phyloP scores from a whole-genome alignment of 345 rosid genomes.

The Syzygium aromaticum region DNA sequence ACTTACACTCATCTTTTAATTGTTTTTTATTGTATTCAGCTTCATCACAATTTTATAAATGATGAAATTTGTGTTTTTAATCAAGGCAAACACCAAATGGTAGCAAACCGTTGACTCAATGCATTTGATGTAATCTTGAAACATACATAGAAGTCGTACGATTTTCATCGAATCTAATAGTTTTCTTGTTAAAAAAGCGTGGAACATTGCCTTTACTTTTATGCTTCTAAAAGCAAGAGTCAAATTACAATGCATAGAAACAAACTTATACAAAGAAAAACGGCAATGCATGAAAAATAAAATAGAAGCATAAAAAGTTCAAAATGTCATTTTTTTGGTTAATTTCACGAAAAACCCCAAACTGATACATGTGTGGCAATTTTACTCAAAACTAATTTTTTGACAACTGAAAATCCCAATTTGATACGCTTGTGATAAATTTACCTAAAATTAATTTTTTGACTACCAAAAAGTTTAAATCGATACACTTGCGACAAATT shows the following conservation, averaged over 20 bases:
- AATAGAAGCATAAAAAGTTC: no score
- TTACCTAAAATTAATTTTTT: no score
- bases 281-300: no score
- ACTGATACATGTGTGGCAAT: no score
- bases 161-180: not conserved
- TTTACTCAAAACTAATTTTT: no score
- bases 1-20: not conserved
- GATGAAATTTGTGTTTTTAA: not conserved
- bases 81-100: not conserved
- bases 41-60: not conserved
- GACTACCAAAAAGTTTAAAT: no score
- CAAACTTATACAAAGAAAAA: not conserved
- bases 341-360: no score
- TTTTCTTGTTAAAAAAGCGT: not conserved
- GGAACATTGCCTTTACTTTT: not conserved
- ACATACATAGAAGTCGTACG: not conserved
- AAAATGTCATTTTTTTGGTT: no score
- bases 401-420: no score
- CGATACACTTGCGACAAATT: no score
- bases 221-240: not conserved
- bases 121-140: not conserved
- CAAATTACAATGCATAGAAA: not conserved
- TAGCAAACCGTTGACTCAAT: not conserved
- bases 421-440: no score
- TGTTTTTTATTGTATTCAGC: not conserved